Base-by-base conservation (phyloP, 192 early-diverging fungal genomes). In the Lobosporangium transversale region DNA sequence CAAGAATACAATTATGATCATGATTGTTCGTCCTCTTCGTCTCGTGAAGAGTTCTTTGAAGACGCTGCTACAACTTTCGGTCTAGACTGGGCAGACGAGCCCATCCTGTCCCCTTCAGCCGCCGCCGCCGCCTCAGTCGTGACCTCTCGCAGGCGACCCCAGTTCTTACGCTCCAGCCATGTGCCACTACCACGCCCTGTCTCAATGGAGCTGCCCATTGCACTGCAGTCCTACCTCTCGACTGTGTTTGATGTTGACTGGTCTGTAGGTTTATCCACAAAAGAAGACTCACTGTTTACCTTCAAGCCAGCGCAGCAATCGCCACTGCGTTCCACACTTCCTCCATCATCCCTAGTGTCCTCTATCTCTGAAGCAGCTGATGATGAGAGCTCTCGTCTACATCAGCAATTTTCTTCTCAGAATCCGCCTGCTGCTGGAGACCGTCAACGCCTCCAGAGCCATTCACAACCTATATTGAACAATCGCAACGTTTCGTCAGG, bases 231-330 rank as follows among this genome's bases (percentile, higher is more conserved):
- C 11, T 67, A 76, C 44, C 73, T 76, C 45, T 67, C 73, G 3
- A 66, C 57, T 0, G 73, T 76, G 44, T 76, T 76, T 43, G 73
- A 76, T 47, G 73, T 76, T 9, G 59, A 67, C 32, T 76, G 73
- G 73, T 76, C 73, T 20, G 53, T 67, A n/a, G 47, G 31, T 24
- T 42, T 53, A 18, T 24, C 60, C 30, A 54, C 24, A 32, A 62
- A 51, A 33, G 62, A 62, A 43, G 73, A 76, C 27, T 52, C 62
- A 3, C 31, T 74, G 21, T 64, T 53, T 26, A 74, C 70, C 4
- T 33, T 54, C 29, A 69, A 60, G 17, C 8, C 61, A 6, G 23
- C 55, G 14, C 23, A 2, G 18, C 23, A 24, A 18, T 52, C 65
- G 11, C 26, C 63, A 3, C 27, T 35, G 11, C 54, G 15, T 3